A percentile compares a stretch with the other conserved stretches of the same genome.
These are phyloP conservation scores for Chara braunii DNA, from an alignment of 139 green algal genomes.

Conservation along the genomic window DNA sequence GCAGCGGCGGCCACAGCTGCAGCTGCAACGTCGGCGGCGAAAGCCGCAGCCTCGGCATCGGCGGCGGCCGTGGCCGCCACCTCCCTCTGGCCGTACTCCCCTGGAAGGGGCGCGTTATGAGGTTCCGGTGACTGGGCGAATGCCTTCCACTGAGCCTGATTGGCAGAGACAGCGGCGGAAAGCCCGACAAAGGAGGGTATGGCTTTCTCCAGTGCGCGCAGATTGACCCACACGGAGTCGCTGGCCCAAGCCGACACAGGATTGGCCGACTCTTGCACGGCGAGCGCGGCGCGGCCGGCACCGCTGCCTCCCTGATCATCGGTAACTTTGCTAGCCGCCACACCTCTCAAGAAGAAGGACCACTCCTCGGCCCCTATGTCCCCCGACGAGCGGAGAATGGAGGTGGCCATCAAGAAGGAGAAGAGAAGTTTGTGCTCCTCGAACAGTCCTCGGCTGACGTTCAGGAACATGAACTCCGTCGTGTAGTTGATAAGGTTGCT, in stretches of 20 bases:
- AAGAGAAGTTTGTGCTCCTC: slow-evolving; percentile 70
- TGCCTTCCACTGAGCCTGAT: not conserved
- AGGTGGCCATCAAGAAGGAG: slow-evolving; percentile 60
- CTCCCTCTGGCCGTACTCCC: too few relatives aligned
- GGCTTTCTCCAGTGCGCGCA: not conserved
- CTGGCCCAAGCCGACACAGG: slow-evolving; percentile 43
- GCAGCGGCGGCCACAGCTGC: too few relatives aligned
- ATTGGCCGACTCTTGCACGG: slow-evolving; percentile 7
- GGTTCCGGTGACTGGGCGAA: slow-evolving; percentile 39
- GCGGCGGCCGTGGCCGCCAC: not conserved
- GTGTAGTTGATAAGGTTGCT: slow-evolving; percentile 55
- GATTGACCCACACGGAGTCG: slow-evolving; percentile 37
- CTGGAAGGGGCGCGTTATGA: slow-evolving; percentile 48
- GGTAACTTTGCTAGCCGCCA: too few relatives aligned
- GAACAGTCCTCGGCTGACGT: slow-evolving; percentile 70
- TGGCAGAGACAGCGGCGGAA: not conserved
- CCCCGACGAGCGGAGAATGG: slow-evolving; percentile 43
- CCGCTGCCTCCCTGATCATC: too few relatives aligned
- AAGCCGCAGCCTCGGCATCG: not conserved
- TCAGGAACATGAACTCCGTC: slow-evolving; percentile 70
- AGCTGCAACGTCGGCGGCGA: too few relatives aligned
- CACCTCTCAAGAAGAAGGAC: slow-evolving; percentile 69
- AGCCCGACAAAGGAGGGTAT: slow-evolving; percentile 14
- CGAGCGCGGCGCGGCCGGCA: not conserved
- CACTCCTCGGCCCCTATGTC: slow-evolving; percentile 59